Conservation (phyloP, 768 basidiomycete genomes). For the Tulasnella sp. region DNA sequence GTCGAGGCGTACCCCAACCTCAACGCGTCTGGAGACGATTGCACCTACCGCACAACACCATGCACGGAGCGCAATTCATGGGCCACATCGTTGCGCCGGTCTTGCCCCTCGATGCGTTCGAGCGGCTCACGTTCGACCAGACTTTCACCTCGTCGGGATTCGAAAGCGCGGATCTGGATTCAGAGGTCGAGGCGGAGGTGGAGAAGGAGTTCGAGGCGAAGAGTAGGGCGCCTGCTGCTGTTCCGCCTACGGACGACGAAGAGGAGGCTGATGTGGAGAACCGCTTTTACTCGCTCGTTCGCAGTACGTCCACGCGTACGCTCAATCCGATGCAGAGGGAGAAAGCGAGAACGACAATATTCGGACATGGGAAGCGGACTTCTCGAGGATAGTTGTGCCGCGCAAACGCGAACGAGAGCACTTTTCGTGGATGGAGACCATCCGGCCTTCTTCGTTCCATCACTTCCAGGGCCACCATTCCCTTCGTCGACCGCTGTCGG, state of each 20-base stretch:
- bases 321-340: background rate
- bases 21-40: background rate
- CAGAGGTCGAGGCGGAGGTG: background rate
- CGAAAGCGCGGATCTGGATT: background rate
- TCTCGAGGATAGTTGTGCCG: background rate
- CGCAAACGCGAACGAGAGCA: background rate
- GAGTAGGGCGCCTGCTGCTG: background rate
- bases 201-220: too few relatives aligned
- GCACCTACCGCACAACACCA: background rate
- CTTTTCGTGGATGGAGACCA: background rate
- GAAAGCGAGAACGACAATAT: background rate
- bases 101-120: background rate
- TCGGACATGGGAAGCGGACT: background rate
- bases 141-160: background rate
- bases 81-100: background rate
- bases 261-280: background rate
- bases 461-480: background rate
- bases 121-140: slow-evolving; percentile 1
- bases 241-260: background rate
- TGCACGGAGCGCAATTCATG: background rate
- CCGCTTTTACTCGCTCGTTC: background rate
- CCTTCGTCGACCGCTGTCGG: background rate
- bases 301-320: background rate
- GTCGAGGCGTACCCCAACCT: background rate
- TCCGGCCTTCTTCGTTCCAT: background rate